Evolutionary conservation across 345 rosid species (phyloP), one percentile per base, ranked within the genome.

Genomic region (Salix koriyanagi): DNA sequence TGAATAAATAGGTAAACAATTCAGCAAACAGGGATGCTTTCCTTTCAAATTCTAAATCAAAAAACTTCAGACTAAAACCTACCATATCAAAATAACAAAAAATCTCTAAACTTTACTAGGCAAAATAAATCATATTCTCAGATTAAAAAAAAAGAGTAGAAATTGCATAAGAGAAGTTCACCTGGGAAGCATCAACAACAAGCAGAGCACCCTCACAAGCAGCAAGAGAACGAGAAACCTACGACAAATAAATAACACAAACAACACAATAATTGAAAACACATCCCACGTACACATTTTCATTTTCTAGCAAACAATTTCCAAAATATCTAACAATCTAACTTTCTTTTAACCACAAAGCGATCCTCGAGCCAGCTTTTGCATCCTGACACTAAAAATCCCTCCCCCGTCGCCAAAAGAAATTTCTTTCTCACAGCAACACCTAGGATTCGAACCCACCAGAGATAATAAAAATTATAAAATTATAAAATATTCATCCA

Each of bases 171-270:
- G 18, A 52, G 58, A 0, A 52, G 58, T 52, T 82, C 70, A 96
- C 99, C 98, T 96, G 99, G 39, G 99, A 93, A 82, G 99, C 97
- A 86, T 96, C 99, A 75, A 96, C 98, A 75, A 96, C 97, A 77
- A 96, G 96, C 74, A 96, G 97, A 76, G 99, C 99, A 82, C 99
- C 99, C 90, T 96, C 99, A 67, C 99, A 96, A 23, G 98, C 99
- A 75, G 99, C 99, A 85, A 96, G 98, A 64, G 99, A 96, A 79
- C 99, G 92, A 44, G 99, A 96, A 76, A 96, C 99, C 98, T 94
- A 78, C 44, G 5, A 50, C 7, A 34, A 23, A 75, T 44, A 79
- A 28, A 69, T 28, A 8, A 2, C 28, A 25, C 39, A 26, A 30
- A n/a, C 44, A 21, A 60, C 48, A 44, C 72, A 39, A n/a, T 62